Conservation (phyloP, 1,284 basidiomycete genomes). For the Heterobasidion parviporum region DNA sequence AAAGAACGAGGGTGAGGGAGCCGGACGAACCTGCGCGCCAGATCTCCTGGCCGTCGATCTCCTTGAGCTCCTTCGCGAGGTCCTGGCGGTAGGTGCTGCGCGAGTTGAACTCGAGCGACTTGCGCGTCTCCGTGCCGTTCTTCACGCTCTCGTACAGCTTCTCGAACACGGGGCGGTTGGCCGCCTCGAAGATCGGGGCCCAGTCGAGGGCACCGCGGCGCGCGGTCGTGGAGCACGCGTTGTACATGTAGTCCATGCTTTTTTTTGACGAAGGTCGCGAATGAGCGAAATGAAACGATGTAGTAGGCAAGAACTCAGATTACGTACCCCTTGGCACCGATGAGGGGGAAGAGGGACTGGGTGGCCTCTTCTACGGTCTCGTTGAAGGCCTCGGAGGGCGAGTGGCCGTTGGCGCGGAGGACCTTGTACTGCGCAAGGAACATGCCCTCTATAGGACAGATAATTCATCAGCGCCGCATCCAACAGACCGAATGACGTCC, state of each 20-base stretch:
- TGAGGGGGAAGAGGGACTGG: conserved; percentile 95
- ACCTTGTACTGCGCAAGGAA: conserved; percentile 99
- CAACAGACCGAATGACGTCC: not conserved
- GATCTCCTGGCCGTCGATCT: conserved; percentile 97
- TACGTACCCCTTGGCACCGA: conserved; percentile 84
- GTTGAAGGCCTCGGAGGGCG: conserved; percentile 98
- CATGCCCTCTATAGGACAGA: conserved; percentile 68
- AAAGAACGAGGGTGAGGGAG: not conserved
- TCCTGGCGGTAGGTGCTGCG: conserved; percentile 91
- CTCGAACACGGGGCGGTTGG: conserved; percentile 93
- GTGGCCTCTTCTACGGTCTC: conserved; percentile 99
- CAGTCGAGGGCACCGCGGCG: conserved; percentile 98
- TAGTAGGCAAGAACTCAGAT: not conserved
- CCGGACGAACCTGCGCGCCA: conserved; percentile 74
- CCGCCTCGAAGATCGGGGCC: conserved; percentile 96
- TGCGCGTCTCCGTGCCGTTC: conserved; percentile 95
- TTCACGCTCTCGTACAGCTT: conserved; percentile 89
- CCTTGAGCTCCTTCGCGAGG: conserved; percentile 88
- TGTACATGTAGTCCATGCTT: conserved; percentile 99
- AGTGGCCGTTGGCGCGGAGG: conserved; percentile 96
- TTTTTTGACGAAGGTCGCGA: not conserved
- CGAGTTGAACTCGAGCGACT: conserved; percentile 94
- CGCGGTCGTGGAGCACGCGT: conserved; percentile 97
- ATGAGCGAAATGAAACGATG: too few relatives aligned
- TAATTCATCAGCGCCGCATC: not conserved